A percentile compares a stretch with the other conserved stretches of the same genome.
Evolutionary conservation across 2,329 filamentous ascomycete species (phyloP).

Genomic region (Plenodomus lindquistii): DNA sequence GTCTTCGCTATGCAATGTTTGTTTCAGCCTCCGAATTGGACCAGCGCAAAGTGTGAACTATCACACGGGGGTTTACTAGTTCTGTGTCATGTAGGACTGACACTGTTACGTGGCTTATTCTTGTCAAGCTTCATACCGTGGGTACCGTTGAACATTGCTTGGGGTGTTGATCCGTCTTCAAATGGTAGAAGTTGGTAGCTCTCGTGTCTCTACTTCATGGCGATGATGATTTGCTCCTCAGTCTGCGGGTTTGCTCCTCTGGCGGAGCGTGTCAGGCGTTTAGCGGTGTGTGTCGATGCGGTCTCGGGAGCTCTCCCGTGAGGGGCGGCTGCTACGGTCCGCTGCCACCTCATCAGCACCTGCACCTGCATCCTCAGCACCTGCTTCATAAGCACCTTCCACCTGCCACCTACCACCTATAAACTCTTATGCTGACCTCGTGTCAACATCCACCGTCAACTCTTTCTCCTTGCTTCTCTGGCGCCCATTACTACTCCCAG

Average conservation of each 20-base stretch:
- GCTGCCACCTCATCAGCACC: too few relatives aligned
- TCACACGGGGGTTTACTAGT: too few relatives aligned
- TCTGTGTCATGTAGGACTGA: too few relatives aligned
- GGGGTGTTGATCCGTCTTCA: too few relatives aligned
- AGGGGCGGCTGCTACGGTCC: not conserved
- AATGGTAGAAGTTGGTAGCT: too few relatives aligned
- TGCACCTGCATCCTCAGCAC: too few relatives aligned
- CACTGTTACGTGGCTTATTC: too few relatives aligned
- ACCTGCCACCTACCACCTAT: not conserved
- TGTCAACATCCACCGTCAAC: not conserved
- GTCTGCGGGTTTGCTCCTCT: not conserved
- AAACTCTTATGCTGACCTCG: not conserved
- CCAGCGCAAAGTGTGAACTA: not conserved
- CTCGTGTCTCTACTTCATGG: too few relatives aligned
- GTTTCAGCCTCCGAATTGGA: not conserved
- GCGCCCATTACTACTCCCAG: not conserved
- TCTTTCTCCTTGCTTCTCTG: not conserved
- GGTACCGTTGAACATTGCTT: too few relatives aligned
- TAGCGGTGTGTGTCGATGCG: not conserved
- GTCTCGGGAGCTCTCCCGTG: not conserved
- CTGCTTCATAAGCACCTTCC: slow-evolving; percentile 1
- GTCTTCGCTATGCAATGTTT: not conserved
- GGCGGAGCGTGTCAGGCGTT: not conserved
- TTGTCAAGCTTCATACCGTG: too few relatives aligned
- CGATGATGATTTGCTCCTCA: too few relatives aligned